Base-by-base conservation (phyloP, 2,329 filamentous ascomycete species). In the Apiospora kogelbergensis region DNA sequence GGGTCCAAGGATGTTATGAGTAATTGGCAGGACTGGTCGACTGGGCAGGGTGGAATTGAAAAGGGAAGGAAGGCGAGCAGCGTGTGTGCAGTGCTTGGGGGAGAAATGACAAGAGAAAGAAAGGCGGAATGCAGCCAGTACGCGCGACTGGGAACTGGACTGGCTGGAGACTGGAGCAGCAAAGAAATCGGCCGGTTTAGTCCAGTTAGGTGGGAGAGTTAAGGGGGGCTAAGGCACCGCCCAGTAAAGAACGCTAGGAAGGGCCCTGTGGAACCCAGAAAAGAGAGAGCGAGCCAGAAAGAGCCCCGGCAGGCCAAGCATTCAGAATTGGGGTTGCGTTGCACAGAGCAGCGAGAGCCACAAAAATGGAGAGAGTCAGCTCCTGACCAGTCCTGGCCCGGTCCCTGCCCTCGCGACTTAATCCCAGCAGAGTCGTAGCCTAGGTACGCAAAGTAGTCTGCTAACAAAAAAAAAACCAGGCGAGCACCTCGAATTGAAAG, bases 41-140 rank as follows among this genome's bases (percentile, higher is more conserved):
- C 53, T 60, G 53, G 53, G 53, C 53, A 60, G 53, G 53, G 53
- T 60, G 53, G 53, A 60, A 60, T 60, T 60, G 53, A 60, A 60
- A 60, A 60, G 53, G 53, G 53, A 60, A 60, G 53, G 53, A 37
- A 60, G 30, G 53, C 53, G 53, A 60, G 53, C 30, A 60, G 53
- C 30, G 48, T 33, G 26, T 30, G 53, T 20, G 30, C 33, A 17
- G 48, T 33, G 48, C 53, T 37, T 33, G 53, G 46, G 53, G 53
- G 53, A 60, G 53, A 60, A 60, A 60, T 60, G 53, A 37, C 53
- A 60, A 60, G 53, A 60, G 30, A 60, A 22, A 60, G 30, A 37
- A 60, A 60, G 53, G 53, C 53, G 53, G 53, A 60, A 60, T 60
- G 53, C 53, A 60, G 53, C 53, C 30, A 60, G 17, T 33, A 26